Conservation (phyloP, 73 alveolate species). For the Uronychia setigera region DNA sequence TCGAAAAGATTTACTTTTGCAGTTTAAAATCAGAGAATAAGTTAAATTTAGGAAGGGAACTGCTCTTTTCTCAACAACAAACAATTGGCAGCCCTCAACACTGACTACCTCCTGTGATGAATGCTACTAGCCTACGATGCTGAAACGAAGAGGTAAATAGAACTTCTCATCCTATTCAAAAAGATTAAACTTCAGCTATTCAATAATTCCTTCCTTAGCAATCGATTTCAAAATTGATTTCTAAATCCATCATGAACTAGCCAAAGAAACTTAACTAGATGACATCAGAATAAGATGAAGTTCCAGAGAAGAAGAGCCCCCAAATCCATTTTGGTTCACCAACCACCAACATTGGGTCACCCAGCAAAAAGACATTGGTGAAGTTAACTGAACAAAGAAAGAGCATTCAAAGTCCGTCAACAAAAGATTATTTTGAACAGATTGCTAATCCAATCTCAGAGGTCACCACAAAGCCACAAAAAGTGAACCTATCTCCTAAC, state of each 20-base stretch:
- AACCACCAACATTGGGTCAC: too few relatives aligned
- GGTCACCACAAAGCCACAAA: background rate
- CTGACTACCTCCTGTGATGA: too few relatives aligned
- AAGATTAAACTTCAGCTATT: background rate
- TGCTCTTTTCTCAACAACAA: too few relatives aligned
- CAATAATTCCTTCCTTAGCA: too few relatives aligned
- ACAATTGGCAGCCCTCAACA: too few relatives aligned
- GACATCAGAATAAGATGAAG: too few relatives aligned
- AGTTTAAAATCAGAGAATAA: background rate
- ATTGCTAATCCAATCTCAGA: background rate
- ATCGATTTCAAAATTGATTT: too few relatives aligned
- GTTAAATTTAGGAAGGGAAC: background rate
- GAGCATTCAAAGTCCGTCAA: background rate
- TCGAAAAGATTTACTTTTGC: background rate
- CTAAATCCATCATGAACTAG: too few relatives aligned
- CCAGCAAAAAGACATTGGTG: background rate
- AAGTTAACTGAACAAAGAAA: background rate
- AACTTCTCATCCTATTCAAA: background rate
- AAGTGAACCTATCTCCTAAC: background rate
- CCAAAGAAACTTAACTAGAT: too few relatives aligned
- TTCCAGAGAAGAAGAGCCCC: too few relatives aligned
- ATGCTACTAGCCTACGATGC: background rate
- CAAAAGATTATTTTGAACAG: background rate
- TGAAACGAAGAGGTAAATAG: background rate
- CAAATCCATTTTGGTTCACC: background rate